These are phyloP conservation scores for Nicotiana sylvestris DNA, from an alignment of 257 asterid species.

Conservation along the genomic window DNA sequence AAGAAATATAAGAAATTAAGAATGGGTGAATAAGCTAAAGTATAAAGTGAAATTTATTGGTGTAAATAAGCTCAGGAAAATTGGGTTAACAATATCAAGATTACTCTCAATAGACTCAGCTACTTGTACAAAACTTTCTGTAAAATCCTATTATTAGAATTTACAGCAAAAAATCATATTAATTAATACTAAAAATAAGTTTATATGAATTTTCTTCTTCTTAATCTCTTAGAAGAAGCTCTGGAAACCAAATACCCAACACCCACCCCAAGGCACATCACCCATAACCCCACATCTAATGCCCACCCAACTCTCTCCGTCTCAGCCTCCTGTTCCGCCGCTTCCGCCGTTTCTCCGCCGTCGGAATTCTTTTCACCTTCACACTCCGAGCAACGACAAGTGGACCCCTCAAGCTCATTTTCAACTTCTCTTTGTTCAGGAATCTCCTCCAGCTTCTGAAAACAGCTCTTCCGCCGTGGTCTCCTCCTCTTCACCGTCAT, in stretches of 20 bases:
- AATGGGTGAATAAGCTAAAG: no score
- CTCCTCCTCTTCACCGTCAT: conserved; percentile 23
- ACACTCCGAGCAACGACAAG: conserved; percentile 42
- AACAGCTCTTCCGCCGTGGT: conserved; percentile 26
- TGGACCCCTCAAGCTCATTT: conserved; percentile 18
- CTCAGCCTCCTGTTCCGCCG: conserved; percentile 11
- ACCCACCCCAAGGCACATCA: conserved; percentile 69
- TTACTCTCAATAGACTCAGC: not conserved
- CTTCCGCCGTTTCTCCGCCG: conserved; percentile 29
- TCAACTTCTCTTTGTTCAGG: conserved; percentile 63
- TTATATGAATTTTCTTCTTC: conserved; percentile 21
- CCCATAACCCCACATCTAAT: conserved; percentile 80
- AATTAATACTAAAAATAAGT: not conserved
- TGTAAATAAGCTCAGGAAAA: not conserved
- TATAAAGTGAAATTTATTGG: no score
- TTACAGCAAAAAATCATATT: not conserved
- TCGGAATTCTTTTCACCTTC: conserved; percentile 18
- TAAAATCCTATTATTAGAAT: not conserved
- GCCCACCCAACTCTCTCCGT: conserved; percentile 55
- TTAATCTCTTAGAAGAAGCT: conserved; percentile 37
- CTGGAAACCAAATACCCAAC: conserved; percentile 60
- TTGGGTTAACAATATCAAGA: not conserved
- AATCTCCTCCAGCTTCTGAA: conserved; percentile 56
- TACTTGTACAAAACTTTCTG: not conserved
- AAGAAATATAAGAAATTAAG: no score